These are phyloP conservation scores for Erodium texanum DNA, from an alignment of 441 rosid genomes.

Conservation along the genomic window DNA sequence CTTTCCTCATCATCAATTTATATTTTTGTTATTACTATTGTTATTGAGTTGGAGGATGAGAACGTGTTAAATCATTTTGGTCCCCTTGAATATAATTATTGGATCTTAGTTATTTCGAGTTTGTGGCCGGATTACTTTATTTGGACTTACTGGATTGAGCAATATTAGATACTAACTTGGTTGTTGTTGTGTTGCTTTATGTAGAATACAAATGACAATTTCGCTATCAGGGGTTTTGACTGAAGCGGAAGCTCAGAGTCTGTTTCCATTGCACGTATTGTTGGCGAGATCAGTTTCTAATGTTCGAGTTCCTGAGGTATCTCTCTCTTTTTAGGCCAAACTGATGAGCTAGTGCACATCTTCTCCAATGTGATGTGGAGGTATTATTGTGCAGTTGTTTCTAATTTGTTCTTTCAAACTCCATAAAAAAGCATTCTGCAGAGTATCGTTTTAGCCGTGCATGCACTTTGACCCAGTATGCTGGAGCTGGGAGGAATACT, in stretches of 20 bases:
- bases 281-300: slow-evolving; percentile 71
- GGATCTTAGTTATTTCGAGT: slow-evolving; percentile 11
- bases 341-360: slow-evolving; percentile 2
- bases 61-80: not conserved
- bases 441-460: slow-evolving; percentile 78
- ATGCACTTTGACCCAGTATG: slow-evolving; percentile 57
- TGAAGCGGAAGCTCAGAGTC: slow-evolving; percentile 39
- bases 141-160: slow-evolving; percentile 4
- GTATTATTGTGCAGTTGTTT: slow-evolving; percentile 12
- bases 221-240: slow-evolving; percentile 39
- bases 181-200: slow-evolving; percentile 14
- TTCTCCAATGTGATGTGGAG: slow-evolving; percentile 13
- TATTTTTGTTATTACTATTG: not conserved
- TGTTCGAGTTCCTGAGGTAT: slow-evolving; percentile 51
- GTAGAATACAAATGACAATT: slow-evolving; percentile 70
- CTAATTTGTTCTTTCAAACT: slow-evolving; percentile 28
- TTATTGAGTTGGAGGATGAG: not conserved
- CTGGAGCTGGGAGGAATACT: slow-evolving; percentile 55
- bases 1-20: too few relatives aligned
- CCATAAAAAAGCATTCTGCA: slow-evolving; percentile 71
- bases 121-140: slow-evolving; percentile 10
- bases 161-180: slow-evolving; percentile 18
- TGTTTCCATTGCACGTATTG: slow-evolving; percentile 68
- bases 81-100: not conserved
- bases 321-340: slow-evolving; percentile 5